Percentiles rank a stretch among this genome's conserved stretches.
phyloP scores from a whole-genome alignment of 768 basidiomycete genomes.

The Termitomyces sp. region DNA sequence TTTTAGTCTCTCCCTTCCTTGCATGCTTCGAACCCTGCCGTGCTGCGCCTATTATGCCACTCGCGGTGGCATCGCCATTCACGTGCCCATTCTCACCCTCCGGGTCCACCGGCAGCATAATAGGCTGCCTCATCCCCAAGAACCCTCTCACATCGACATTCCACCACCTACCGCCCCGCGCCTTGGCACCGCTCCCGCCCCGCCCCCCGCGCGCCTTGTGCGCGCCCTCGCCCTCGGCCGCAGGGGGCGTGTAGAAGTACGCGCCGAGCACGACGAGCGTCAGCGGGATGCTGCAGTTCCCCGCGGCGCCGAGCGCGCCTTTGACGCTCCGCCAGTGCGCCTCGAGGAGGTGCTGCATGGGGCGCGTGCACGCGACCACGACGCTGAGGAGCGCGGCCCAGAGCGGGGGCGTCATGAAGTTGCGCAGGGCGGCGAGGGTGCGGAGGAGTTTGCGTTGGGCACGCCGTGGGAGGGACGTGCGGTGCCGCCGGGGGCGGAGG shows the following conservation, averaged over 20 bases:
- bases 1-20: slow-evolving; percentile 52
- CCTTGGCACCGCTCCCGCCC: neutral
- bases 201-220: neutral
- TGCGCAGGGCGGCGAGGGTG: slow-evolving; percentile 39
- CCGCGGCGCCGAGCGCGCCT: slow-evolving; percentile 59
- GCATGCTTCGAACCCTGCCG: neutral
- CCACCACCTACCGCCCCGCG: slow-evolving; percentile 12
- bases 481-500: neutral
- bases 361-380: slow-evolving; percentile 69
- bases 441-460: slow-evolving; percentile 19
- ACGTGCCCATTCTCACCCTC: slow-evolving; percentile 6
- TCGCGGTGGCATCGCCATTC: neutral
- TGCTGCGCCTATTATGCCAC: neutral
- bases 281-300: slow-evolving; percentile 79
- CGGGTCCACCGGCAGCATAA: neutral
- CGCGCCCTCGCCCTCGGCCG: neutral
- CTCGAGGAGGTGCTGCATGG: slow-evolving; percentile 68
- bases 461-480: slow-evolving; percentile 8
- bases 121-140: slow-evolving; percentile 26
- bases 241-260: slow-evolving; percentile 61
- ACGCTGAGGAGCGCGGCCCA: slow-evolving; percentile 75
- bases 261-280: slow-evolving; percentile 91
- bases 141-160: slow-evolving; percentile 30
- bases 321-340: slow-evolving; percentile 59
- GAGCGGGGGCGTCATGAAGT: slow-evolving; percentile 87